Evolutionary conservation across 2,329 filamentous ascomycete genomes (phyloP).

Genomic region (Aspergillus fischeri): DNA sequence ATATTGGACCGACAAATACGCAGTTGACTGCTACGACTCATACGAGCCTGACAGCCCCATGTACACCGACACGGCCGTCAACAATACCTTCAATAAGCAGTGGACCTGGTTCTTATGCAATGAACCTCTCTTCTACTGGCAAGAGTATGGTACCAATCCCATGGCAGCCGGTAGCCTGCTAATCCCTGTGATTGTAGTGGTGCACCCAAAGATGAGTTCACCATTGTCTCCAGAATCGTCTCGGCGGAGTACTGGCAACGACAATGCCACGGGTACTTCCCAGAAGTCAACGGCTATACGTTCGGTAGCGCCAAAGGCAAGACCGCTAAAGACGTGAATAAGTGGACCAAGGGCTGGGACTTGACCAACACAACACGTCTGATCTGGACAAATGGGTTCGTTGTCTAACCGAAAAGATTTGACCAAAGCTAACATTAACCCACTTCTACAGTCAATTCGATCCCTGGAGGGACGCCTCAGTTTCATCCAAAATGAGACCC

Average conservation of each 20-base stretch:
- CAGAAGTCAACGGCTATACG: constrained; percentile 46
- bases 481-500: constrained; percentile 52
- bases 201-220: constrained; percentile 43
- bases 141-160: constrained; percentile 38
- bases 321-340: constrained; percentile 50
- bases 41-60: constrained; percentile 48
- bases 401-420: neutral
- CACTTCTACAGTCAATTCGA: constrained; percentile 47
- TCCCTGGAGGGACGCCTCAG: constrained; percentile 55
- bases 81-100: constrained; percentile 48
- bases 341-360: constrained; percentile 54
- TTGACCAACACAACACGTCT: constrained; percentile 50
- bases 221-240: constrained; percentile 52
- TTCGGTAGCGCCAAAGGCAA: constrained; percentile 47
- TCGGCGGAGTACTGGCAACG: constrained; percentile 51
- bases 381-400: constrained; percentile 54
- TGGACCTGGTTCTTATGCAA: constrained; percentile 63
- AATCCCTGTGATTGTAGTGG: constrained; percentile 42
- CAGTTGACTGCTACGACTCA: constrained; percentile 51
- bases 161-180: constrained; percentile 13
- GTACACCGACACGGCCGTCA: constrained; percentile 48
- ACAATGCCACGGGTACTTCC: constrained; percentile 56
- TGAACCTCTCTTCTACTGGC: constrained; percentile 58
- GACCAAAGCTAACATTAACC: neutral
- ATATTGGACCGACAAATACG: constrained; percentile 45